A percentile compares a stretch with the other conserved stretches of the same genome.
phyloP scores from a whole-genome alignment of 352 stramenopile species.

The Paralagenidium karlingii region DNA sequence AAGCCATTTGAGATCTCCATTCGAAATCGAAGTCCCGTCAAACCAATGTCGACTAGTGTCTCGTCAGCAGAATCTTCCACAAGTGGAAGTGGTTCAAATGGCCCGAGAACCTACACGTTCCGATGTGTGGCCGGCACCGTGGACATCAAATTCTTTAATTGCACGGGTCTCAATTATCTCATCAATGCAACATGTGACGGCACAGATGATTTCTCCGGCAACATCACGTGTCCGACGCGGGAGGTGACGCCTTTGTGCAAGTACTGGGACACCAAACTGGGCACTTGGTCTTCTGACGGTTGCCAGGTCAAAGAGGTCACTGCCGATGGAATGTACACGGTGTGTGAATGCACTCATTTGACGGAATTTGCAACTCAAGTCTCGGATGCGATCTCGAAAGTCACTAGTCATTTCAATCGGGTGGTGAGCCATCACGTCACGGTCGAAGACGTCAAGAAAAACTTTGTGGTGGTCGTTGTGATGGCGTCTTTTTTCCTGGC shows the following conservation, averaged over 20 bases:
- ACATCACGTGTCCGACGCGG: slow-evolving; percentile 30
- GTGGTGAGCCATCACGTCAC: slow-evolving; percentile 46
- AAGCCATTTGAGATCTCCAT: slow-evolving; percentile 37
- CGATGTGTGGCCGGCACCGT: slow-evolving; percentile 27
- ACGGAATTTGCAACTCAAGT: slow-evolving; percentile 64
- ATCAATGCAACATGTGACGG: slow-evolving; percentile 39
- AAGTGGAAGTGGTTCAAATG: slow-evolving; percentile 1
- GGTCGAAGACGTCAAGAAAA: slow-evolving; percentile 36
- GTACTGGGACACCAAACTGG: slow-evolving; percentile 35
- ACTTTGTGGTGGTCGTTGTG: slow-evolving; percentile 33
- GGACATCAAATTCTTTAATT: slow-evolving; percentile 45
- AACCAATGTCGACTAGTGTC: slow-evolving; percentile 2
- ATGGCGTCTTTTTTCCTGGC: slow-evolving; percentile 34
- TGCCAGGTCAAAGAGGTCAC: slow-evolving; percentile 36
- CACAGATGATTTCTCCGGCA: slow-evolving; percentile 23
- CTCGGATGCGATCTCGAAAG: slow-evolving; percentile 31
- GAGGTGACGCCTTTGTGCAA: slow-evolving; percentile 22
- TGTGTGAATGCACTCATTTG: slow-evolving; percentile 60
- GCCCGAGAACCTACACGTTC: slow-evolving; percentile 22
- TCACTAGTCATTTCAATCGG: slow-evolving; percentile 45
- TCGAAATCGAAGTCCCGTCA: slow-evolving; percentile 27
- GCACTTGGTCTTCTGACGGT: slow-evolving; percentile 42
- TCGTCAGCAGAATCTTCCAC: slow-evolving; percentile 1
- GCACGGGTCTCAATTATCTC: slow-evolving; percentile 16
- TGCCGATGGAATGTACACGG: slow-evolving; percentile 48